A percentile compares a stretch with the other conserved stretches of the same genome.
These are phyloP conservation scores for Stachybotrys chlorohalonatus DNA, from an alignment of 2,329 filamentous ascomycete genomes.

Conservation along the genomic window DNA sequence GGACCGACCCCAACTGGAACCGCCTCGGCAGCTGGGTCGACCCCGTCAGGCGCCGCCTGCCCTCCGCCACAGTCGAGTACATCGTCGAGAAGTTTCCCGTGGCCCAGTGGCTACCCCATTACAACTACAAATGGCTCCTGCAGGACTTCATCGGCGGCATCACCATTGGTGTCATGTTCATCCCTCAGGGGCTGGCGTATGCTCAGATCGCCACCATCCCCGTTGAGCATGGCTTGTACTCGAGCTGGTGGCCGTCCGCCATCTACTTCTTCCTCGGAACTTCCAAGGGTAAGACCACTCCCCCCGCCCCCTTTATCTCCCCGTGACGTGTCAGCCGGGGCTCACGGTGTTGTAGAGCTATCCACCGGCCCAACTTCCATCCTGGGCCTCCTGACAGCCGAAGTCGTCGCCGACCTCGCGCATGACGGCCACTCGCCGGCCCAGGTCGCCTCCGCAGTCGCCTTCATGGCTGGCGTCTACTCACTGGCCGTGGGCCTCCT, in stretches of 20 bases:
- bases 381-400: slow-evolving; percentile 52
- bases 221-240: slow-evolving; percentile 50
- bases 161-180: slow-evolving; percentile 51
- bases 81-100: slow-evolving; percentile 52
- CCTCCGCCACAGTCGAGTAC: slow-evolving; percentile 45
- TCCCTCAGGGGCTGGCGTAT: slow-evolving; percentile 53
- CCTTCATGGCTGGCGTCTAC: slow-evolving; percentile 55
- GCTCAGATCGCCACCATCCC: slow-evolving; percentile 54
- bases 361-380: slow-evolving; percentile 57
- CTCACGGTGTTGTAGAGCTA: slow-evolving; percentile 32
- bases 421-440: slow-evolving; percentile 40
- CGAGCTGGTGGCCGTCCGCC: slow-evolving; percentile 47
- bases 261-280: slow-evolving; percentile 53
- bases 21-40: slow-evolving; percentile 12
- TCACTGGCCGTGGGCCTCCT: slow-evolving; percentile 49
- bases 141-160: slow-evolving; percentile 54
- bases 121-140: slow-evolving; percentile 50
- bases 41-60: slow-evolving; percentile 22
- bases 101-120: slow-evolving; percentile 52
- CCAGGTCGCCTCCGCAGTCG: slow-evolving; percentile 50
- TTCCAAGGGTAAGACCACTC: slow-evolving; percentile 39
- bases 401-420: slow-evolving; percentile 45
- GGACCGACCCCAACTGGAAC: slow-evolving; percentile 17
- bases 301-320: not conserved
- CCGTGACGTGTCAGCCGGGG: not conserved